A percentile compares a stretch with the other conserved stretches of the same genome.
Evolutionary conservation across 1,139 yeast species (phyloP).

Genomic region (Starmera stellimalicola): DNA sequence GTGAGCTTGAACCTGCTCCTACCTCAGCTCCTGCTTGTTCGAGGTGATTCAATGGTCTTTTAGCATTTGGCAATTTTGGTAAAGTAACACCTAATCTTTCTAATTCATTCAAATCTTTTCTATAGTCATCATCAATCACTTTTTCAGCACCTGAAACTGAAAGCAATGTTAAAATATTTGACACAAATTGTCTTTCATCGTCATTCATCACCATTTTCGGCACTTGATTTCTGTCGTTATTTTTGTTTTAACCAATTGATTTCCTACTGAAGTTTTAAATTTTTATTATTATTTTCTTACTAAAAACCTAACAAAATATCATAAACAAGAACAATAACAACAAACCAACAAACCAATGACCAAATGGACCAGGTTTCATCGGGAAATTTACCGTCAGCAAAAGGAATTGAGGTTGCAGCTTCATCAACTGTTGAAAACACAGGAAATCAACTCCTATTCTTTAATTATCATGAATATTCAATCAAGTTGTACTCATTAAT

Average conservation of each 20-base stretch:
- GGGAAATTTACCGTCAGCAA: too few relatives aligned
- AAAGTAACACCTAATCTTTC: conserved; percentile 22
- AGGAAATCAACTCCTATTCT: conserved; percentile 29
- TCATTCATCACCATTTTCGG: not conserved
- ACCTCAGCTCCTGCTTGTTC: too few relatives aligned
- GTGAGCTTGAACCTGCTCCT: too few relatives aligned
- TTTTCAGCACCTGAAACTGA: conserved; percentile 6
- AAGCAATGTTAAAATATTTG: conserved; percentile 11
- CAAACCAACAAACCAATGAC: conserved; percentile 10
- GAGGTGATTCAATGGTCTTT: conserved; percentile 16
- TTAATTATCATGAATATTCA: conserved; percentile 59
- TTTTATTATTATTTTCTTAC: too few relatives aligned
- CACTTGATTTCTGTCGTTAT: too few relatives aligned
- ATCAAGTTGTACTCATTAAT: conserved; percentile 26
- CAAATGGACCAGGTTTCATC: too few relatives aligned
- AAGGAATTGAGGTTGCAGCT: too few relatives aligned
- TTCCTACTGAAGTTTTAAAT: too few relatives aligned
- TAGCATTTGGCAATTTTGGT: conserved; percentile 24
- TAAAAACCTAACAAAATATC: too few relatives aligned
- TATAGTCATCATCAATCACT: conserved; percentile 5
- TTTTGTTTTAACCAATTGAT: too few relatives aligned
- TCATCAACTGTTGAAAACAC: conserved; percentile 2
- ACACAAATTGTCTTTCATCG: conserved; percentile 9
- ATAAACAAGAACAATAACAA: conserved; percentile 4
- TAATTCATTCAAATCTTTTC: conserved; percentile 19